These are phyloP conservation scores for Podospora comata DNA, from an alignment of 495 filamentous ascomycete genomes.

Conservation along the genomic window DNA sequence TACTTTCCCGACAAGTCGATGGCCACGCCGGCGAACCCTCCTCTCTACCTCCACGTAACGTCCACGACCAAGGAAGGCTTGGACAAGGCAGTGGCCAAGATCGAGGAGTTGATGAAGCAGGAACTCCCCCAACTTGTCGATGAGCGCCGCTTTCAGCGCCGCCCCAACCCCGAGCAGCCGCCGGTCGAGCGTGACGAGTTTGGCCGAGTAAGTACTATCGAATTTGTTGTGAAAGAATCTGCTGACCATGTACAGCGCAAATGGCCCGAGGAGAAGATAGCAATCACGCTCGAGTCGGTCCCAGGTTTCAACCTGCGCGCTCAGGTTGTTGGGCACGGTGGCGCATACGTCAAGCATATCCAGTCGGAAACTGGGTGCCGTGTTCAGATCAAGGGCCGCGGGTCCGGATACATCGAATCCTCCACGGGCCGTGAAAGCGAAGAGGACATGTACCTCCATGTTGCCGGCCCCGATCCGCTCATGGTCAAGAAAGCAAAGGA, in stretches of 20 bases:
- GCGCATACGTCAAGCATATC: conserved; percentile 94
- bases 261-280: conserved; percentile 96
- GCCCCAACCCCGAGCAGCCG: conserved; percentile 75
- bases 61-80: conserved; percentile 90
- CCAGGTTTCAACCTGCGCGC: conserved; percentile 96
- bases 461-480: conserved; percentile 81
- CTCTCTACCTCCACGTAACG: conserved; percentile 91
- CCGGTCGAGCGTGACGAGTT: conserved; percentile 92
- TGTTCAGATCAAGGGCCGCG: conserved; percentile 95
- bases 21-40: conserved; percentile 91
- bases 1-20: conserved; percentile 98
- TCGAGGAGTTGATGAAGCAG: conserved; percentile 93
- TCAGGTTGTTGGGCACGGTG: conserved; percentile 90
- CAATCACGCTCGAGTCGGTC: conserved; percentile 83
- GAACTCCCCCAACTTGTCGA: conserved; percentile 94
- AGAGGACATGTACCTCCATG: conserved; percentile 91
- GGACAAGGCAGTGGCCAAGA: conserved; percentile 77
- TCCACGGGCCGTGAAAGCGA: conserved; percentile 83
- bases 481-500: conserved; percentile 85
- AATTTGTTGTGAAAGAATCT: conserved; percentile 24
- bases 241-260: conserved; percentile 65
- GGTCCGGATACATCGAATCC: conserved; percentile 90
- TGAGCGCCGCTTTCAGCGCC: conserved; percentile 85
- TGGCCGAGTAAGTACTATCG: conserved; percentile 66
- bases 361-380: conserved; percentile 90